Evolutionary conservation across 75 land plant genomes (phyloP).

Genomic region (Cryptomeria japonica): DNA sequence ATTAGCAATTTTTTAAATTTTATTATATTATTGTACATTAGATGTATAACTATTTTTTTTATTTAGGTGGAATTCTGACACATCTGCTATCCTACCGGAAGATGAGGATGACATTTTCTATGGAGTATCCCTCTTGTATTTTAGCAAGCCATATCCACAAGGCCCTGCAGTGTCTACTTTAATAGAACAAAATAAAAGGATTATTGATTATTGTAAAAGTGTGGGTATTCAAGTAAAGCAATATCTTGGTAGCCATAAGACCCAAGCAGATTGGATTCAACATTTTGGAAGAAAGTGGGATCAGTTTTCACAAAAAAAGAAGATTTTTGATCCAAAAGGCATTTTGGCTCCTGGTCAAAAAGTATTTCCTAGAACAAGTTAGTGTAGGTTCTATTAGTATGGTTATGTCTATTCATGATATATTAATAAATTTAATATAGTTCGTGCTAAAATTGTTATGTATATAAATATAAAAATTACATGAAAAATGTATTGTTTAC

Average conservation of each 20-base stretch:
- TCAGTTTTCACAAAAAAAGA: conserved; percentile 3
- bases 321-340: conserved; percentile 20
- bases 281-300: conserved; percentile 22
- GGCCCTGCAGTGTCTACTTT: background rate
- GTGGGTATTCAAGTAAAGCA: conserved; percentile 8
- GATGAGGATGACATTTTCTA: conserved; percentile 11
- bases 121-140: conserved; percentile 10
- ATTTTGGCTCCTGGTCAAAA: conserved; percentile 22
- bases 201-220: conserved; percentile 1
- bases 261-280: conserved; percentile 14
- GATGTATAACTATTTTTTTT: background rate
- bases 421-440: too few relatives aligned
- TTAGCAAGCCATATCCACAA: background rate
- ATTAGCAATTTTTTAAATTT: too few relatives aligned
- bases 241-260: conserved; percentile 16
- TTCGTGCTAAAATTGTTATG: too few relatives aligned
- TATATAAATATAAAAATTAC: too few relatives aligned
- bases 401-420: too few relatives aligned
- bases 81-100: conserved; percentile 9
- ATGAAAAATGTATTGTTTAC: too few relatives aligned
- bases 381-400: background rate
- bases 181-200: conserved; percentile 13
- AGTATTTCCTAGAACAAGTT: conserved; percentile 15
- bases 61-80: conserved; percentile 19
- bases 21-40: background rate